Evolutionary conservation across 306 rosid genomes (phyloP).

Genomic region (Calophaca sinica): DNA sequence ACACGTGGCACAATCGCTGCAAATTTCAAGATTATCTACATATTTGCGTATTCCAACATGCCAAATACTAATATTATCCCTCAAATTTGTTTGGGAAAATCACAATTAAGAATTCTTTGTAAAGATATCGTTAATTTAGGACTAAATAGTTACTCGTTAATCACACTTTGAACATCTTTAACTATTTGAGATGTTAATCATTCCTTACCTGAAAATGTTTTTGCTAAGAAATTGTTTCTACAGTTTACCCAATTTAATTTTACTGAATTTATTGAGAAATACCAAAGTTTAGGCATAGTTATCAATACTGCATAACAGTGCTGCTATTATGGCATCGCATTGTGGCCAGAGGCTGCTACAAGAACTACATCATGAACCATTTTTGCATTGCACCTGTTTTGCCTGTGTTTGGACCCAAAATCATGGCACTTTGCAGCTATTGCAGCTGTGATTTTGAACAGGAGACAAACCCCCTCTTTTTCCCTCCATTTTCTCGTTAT

Average conservation of each 20-base stretch:
- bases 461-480: not conserved
- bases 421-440: not conserved
- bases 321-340: not conserved
- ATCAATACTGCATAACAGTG: not conserved
- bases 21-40: constrained; percentile 26
- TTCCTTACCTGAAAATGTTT: not conserved
- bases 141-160: constrained; percentile 7
- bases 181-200: constrained; percentile 10
- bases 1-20: not conserved
- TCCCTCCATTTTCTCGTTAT: not conserved
- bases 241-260: not conserved
- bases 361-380: not conserved
- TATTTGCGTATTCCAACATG: not conserved
- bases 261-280: not conserved
- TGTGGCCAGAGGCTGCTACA: not conserved
- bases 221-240: constrained; percentile 5
- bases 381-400: not conserved
- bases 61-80: constrained; percentile 3
- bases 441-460: not conserved
- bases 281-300: constrained; percentile 1
- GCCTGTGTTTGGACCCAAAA: not conserved
- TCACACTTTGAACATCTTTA: constrained; percentile 7
- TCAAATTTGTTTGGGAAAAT: constrained; percentile 16
- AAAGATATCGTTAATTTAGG: constrained; percentile 8
- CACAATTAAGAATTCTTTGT: not conserved